Evolutionary conservation across 306 rosid species (phyloP).

Genomic region (Lagenaria siceraria): DNA sequence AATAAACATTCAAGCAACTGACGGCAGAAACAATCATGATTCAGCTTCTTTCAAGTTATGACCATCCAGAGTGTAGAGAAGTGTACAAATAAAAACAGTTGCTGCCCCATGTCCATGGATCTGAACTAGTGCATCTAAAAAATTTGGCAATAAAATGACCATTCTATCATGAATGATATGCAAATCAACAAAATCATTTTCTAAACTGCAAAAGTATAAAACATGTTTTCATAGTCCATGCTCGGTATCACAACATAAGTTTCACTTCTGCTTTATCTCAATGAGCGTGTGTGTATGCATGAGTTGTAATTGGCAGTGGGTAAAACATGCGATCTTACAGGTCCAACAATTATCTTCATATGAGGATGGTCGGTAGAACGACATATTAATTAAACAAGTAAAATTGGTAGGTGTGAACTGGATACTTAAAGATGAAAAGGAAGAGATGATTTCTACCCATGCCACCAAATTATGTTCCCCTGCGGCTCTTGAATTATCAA

Average conservation of each 20-base stretch:
- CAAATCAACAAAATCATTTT: neutral
- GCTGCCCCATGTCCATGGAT: neutral
- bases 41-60: constrained; percentile 6
- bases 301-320: neutral
- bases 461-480: constrained; percentile 48
- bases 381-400: too few species aligned
- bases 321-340: neutral
- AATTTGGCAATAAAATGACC: neutral
- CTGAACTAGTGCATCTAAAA: neutral
- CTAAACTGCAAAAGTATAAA: neutral
- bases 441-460: constrained; percentile 27
- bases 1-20: neutral
- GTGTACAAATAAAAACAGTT: neutral
- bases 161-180: neutral
- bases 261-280: neutral
- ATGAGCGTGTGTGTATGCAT: neutral
- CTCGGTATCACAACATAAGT: neutral
- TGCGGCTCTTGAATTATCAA: constrained; percentile 32
- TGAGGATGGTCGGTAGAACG: neutral
- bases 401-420: neutral
- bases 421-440: neutral
- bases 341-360: neutral
- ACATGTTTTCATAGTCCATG: neutral
- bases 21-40: neutral
- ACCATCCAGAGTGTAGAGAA: neutral